These are phyloP conservation scores for Solanum etuberosum DNA, from an alignment of 257 asterid species.

Conservation along the genomic window DNA sequence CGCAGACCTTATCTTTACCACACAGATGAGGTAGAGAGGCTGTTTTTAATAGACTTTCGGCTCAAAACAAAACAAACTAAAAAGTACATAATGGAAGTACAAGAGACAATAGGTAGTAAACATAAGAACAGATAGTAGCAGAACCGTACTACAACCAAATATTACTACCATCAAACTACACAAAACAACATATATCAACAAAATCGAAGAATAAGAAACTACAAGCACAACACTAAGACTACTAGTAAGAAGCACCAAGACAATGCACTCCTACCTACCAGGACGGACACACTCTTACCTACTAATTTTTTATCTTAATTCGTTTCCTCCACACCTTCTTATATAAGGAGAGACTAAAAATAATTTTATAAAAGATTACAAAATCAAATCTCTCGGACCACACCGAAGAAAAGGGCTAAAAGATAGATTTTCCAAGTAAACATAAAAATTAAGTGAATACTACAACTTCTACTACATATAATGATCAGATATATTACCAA, in stretches of 20 bases:
- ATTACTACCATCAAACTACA: background rate
- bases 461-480: background rate
- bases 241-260: background rate
- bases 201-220: background rate
- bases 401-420: background rate
- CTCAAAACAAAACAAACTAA: background rate
- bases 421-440: background rate
- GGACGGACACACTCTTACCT: background rate
- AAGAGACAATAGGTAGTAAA: background rate
- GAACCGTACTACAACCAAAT: background rate
- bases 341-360: background rate
- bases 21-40: background rate
- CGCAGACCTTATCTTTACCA: background rate
- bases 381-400: background rate
- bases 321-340: background rate
- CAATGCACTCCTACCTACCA: background rate
- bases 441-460: background rate
- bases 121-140: background rate
- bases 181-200: background rate
- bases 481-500: background rate
- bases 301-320: background rate
- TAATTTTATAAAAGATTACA: background rate
- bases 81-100: background rate
- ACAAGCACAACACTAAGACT: background rate
- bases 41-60: background rate